phyloP scores from a whole-genome alignment of 129 eudicot species.

The Logfia minima region DNA sequence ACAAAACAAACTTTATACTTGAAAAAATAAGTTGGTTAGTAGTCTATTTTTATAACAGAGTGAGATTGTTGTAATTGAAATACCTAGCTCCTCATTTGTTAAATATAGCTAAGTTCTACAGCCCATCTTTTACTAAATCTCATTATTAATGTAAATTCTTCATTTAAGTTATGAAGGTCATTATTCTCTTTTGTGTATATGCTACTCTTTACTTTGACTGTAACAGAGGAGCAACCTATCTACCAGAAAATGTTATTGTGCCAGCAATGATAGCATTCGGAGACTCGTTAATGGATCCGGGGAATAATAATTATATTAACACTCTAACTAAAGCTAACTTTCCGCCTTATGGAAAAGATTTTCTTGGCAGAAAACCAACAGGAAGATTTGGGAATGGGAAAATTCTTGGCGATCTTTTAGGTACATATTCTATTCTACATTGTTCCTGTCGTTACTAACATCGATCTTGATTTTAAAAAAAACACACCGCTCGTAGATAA shows the following conservation, averaged over 20 bases:
- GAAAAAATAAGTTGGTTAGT: background rate
- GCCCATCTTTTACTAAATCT: background rate
- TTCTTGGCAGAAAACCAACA: conserved; percentile 50
- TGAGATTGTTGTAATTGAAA: background rate
- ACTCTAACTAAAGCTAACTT: conserved; percentile 55
- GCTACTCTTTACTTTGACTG: background rate
- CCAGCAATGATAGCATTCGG: conserved; percentile 64
- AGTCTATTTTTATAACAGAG: background rate
- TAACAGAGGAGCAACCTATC: background rate
- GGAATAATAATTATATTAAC: conserved; percentile 44
- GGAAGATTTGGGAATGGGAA: conserved; percentile 69
- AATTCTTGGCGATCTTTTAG: conserved; percentile 41
- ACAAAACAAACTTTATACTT: background rate
- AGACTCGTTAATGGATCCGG: conserved; percentile 65
- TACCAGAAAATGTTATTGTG: conserved; percentile 34
- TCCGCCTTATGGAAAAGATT: conserved; percentile 66
- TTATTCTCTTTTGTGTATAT: background rate
- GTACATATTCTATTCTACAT: background rate
- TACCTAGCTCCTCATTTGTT: conserved; percentile 2
- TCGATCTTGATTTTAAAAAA: too few species aligned
- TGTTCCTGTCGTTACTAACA: background rate
- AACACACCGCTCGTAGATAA: too few species aligned
- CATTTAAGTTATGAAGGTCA: background rate
- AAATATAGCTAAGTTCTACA: background rate
- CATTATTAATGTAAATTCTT: background rate